Evolutionary conservation across 441 rosid genomes (phyloP), one percentile per base, ranked within the genome.

Genomic region (Brassica balearica): DNA sequence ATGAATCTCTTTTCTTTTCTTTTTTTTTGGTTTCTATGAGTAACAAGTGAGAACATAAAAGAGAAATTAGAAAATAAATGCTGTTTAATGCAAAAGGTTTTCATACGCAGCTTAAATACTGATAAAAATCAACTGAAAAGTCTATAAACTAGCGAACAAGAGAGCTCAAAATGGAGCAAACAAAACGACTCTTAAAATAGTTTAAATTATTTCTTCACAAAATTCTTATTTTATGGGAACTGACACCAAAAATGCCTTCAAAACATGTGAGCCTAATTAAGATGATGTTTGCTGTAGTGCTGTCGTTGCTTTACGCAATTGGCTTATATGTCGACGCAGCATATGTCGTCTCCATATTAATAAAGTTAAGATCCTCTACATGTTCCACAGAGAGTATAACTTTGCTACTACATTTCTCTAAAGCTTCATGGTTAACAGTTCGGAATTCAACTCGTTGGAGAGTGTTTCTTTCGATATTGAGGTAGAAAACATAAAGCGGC

Each of bases 401-500:
- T 34, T 34, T 6, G 41, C 41, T 6, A 34, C 41, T 34, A 34
- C 41, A 34, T 34, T 34, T 34, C 41, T 34, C 41, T 1, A 34
- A 34, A 34, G 8, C 2, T 34, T 34, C 41, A 34, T 34, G 41
- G 41, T 34, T 6, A 34, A 2, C 10, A 34, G 41, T 7, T 34
- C 41, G 41, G 41, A 34, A 34, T 7, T 34, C 41, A 34, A 34
- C 41, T 34, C 41, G 41, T 34, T 34, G 41, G 41, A 34, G 41
- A 34, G 41, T 34, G 41, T 34, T 34, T 2, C 41, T 34, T 34
- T 34, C 8, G 41, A 34, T 62, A 29, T 17, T 55, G 11, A 51
- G 1, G 73, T 9, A 69, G 32, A 29, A 55, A 55, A 69, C 48
- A 32, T 32, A 69, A 69, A 55, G 32, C 8, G 51, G 48, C 7